A percentile compares a stretch with the other conserved stretches of the same genome.
Evolutionary conservation across 495 filamentous ascomycete species (phyloP).

Genomic region (Hypoxylon perforatum): DNA sequence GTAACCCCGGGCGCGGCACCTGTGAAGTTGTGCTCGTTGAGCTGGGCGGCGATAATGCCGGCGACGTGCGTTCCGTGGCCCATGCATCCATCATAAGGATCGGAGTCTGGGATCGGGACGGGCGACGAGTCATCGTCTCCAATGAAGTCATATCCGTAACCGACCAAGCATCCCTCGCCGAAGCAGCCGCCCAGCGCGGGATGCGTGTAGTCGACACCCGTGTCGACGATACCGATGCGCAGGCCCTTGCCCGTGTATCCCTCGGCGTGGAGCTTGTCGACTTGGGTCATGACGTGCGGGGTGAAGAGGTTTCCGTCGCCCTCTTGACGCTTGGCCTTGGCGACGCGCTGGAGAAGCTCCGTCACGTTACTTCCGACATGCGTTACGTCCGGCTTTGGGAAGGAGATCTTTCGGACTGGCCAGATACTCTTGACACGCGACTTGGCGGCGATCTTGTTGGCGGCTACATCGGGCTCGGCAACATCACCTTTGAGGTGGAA

Average conservation of each 20-base stretch:
- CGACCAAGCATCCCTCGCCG: constrained; percentile 48
- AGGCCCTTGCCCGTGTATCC: constrained; percentile 29
- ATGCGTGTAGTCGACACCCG: constrained; percentile 49
- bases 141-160: constrained; percentile 26
- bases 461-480: background rate
- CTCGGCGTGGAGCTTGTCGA: constrained; percentile 29
- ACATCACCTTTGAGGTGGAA: constrained; percentile 2
- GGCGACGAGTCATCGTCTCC: background rate
- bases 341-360: background rate
- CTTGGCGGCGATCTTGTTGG: constrained; percentile 4
- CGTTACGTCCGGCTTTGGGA: background rate
- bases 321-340: constrained; percentile 6
- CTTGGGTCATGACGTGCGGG: constrained; percentile 27
- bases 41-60: constrained; percentile 54
- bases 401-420: constrained; percentile 6
- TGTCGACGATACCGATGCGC: constrained; percentile 26
- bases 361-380: background rate
- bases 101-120: constrained; percentile 4
- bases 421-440: constrained; percentile 14
- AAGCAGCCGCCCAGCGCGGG: constrained; percentile 54
- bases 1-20: constrained; percentile 57
- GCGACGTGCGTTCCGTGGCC: constrained; percentile 31
- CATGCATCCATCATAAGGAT: constrained; percentile 7
- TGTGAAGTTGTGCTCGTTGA: constrained; percentile 47
- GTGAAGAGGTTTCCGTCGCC: background rate